Evolutionary conservation across 805 yeast species (phyloP), one percentile per base, ranked within the genome.

Genomic region (Spencermartinsiella europaea): DNA sequence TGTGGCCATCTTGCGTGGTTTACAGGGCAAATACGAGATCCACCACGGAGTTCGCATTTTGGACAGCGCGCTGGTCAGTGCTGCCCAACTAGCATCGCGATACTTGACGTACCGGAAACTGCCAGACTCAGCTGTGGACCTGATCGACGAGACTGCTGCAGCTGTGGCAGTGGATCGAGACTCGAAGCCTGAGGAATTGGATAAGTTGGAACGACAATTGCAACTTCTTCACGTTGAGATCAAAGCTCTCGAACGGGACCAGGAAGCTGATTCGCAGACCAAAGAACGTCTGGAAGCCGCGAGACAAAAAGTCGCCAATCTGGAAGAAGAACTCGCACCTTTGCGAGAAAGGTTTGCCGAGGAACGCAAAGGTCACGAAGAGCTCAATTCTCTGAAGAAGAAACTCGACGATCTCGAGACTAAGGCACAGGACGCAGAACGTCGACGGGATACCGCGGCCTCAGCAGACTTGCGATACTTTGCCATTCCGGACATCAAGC

Each of bases 151-250:
- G 64, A 77, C 96, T 4, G 95, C 97, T 38, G 98, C 98, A 2
- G 77, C 95, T 47, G 98, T 93, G 37, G 98, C 98, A 0, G 99
- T 93, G 44, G 96, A 96, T 3, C 81, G 99, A 69, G 99, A 93
- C 65, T 91, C 98, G 2, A 88, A 87, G 65, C 99, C 99, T 1
- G 99, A 93, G 68, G 96, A 89, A 65, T 75, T 93, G 59, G 99
- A 93, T 70, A 83, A 82, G 38, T 77, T 89, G 57, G 99, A 93
- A 69, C 85, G 99, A 67, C 88, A 88, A 69, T 75, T 90, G 41
- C 95, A 89, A 64, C 77, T 93, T 56, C 70, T 93, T 31, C 95
- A 91, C 60, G 98, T 93, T 48, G 99, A 93, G 69, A 91, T 93
- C 63, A 87, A 88, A 63, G 99, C 99, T 1, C 75, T 93, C 58